Conservation (phyloP, 345 rosid genomes). For the Nasturtium officinale region DNA sequence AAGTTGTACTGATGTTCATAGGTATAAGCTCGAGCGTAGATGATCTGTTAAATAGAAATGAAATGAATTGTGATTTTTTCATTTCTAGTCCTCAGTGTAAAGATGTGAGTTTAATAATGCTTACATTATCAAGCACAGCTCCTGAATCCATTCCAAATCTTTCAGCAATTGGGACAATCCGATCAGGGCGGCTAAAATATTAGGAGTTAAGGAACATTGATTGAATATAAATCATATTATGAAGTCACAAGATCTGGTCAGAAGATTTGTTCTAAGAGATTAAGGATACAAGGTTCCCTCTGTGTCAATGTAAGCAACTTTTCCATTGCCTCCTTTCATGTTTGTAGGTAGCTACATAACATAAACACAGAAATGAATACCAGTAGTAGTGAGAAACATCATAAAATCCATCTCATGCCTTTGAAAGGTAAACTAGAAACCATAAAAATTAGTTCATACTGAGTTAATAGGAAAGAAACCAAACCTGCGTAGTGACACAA, state of each 20-base stretch:
- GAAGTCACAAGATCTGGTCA: slow-evolving; percentile 20
- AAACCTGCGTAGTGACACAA: slow-evolving; percentile 85
- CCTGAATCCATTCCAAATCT: slow-evolving; percentile 98
- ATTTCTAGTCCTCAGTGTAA: not conserved
- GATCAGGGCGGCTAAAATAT: slow-evolving; percentile 76
- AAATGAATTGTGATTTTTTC: slow-evolving; percentile 1
- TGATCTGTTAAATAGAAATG: slow-evolving; percentile 60
- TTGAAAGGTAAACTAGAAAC: not conserved
- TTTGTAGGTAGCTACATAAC: slow-evolving; percentile 73
- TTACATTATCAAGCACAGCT: slow-evolving; percentile 94
- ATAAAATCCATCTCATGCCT: slow-evolving; percentile 1
- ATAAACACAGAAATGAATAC: not conserved
- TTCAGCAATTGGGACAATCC: slow-evolving; percentile 88
- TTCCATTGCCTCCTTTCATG: slow-evolving; percentile 91
- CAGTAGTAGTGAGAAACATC: not conserved
- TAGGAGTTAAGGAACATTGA: slow-evolving; percentile 44
- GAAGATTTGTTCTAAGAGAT: not conserved
- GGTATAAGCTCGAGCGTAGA: slow-evolving; percentile 88
- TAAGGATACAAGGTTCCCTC: slow-evolving; percentile 90
- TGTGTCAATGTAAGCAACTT: slow-evolving; percentile 88
- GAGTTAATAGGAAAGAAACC: slow-evolving; percentile 28
- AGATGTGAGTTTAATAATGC: slow-evolving; percentile 18
- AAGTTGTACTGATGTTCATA: slow-evolving; percentile 86
- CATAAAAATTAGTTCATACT: not conserved
- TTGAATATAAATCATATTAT: not conserved